Evolutionary conservation across 2,329 filamentous ascomycete genomes (phyloP).

Genomic region (Fusarium globosum): DNA sequence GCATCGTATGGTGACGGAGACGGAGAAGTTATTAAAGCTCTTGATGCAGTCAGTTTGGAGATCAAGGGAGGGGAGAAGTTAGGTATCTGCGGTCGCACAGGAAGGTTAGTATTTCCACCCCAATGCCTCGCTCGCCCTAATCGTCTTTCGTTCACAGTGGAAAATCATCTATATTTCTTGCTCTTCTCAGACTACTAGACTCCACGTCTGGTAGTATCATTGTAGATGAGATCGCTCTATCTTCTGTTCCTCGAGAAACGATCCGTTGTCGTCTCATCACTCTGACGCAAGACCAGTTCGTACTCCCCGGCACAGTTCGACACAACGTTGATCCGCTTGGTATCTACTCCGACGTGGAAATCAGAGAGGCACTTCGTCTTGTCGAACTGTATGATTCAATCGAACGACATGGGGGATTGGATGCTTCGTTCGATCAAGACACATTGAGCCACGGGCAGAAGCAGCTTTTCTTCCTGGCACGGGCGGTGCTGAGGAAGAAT

Average conservation of each 20-base stretch:
- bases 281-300: conserved; percentile 62
- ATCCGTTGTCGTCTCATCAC: conserved; percentile 58
- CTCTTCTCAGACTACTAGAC: conserved; percentile 61
- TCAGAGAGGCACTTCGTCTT: conserved; percentile 55
- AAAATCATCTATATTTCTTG: conserved; percentile 61
- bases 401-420: conserved; percentile 52
- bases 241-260: conserved; percentile 53
- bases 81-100: conserved; percentile 63
- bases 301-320: conserved; percentile 59
- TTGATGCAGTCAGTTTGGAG: conserved; percentile 38
- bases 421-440: conserved; percentile 49
- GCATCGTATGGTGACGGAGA: conserved; percentile 43
- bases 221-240: conserved; percentile 58
- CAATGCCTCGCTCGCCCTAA: neutral
- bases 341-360: conserved; percentile 48
- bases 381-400: conserved; percentile 57
- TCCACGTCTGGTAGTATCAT: conserved; percentile 51
- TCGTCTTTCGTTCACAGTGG: conserved; percentile 50
- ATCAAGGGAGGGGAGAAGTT: conserved; percentile 58
- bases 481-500: conserved; percentile 56
- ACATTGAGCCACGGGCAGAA: conserved; percentile 58
- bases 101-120: conserved; percentile 41
- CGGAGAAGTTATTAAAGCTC: conserved; percentile 21
- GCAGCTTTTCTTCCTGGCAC: conserved; percentile 62
- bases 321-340: conserved; percentile 59